A percentile compares a stretch with the other conserved stretches of the same genome.
Evolutionary conservation across 2,329 filamentous ascomycete species (phyloP).

Genomic region (Colletotrichum liriopes): DNA sequence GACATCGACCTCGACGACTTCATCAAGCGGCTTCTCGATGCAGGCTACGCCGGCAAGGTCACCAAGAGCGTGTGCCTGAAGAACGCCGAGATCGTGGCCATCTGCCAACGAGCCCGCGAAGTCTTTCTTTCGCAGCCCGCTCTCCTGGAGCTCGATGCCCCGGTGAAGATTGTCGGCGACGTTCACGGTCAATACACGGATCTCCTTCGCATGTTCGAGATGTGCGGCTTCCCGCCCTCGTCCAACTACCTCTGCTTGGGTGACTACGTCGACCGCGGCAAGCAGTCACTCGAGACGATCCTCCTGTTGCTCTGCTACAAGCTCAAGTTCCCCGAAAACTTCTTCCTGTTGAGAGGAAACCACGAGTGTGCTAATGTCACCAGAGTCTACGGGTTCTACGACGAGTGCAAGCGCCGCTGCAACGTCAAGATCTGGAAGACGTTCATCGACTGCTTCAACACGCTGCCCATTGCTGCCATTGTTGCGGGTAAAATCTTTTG

Average conservation of each 20-base stretch:
- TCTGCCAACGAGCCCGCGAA: slow-evolving; percentile 91
- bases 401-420: slow-evolving; percentile 96
- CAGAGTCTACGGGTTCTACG: slow-evolving; percentile 96
- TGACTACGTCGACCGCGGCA: slow-evolving; percentile 96
- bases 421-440: slow-evolving; percentile 99
- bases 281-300: slow-evolving; percentile 96
- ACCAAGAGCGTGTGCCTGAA: slow-evolving; percentile 98
- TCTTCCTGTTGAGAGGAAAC: slow-evolving; percentile 94
- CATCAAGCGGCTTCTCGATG: slow-evolving; percentile 94
- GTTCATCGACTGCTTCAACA: slow-evolving; percentile 97
- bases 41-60: slow-evolving; percentile 95
- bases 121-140: slow-evolving; percentile 93
- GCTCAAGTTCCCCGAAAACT: slow-evolving; percentile 97
- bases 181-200: slow-evolving; percentile 98
- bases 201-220: slow-evolving; percentile 96
- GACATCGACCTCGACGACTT: slow-evolving; percentile 96
- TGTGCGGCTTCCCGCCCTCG: slow-evolving; percentile 95
- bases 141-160: slow-evolving; percentile 90
- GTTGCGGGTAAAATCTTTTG: slow-evolving; percentile 98
- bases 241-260: slow-evolving; percentile 95
- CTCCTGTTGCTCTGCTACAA: slow-evolving; percentile 95
- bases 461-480: slow-evolving; percentile 94
- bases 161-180: slow-evolving; percentile 98
- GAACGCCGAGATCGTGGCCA: slow-evolving; percentile 96
- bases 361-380: slow-evolving; percentile 98